Conservation (phyloP, 805 yeast genomes). For the Candida ovalis region DNA sequence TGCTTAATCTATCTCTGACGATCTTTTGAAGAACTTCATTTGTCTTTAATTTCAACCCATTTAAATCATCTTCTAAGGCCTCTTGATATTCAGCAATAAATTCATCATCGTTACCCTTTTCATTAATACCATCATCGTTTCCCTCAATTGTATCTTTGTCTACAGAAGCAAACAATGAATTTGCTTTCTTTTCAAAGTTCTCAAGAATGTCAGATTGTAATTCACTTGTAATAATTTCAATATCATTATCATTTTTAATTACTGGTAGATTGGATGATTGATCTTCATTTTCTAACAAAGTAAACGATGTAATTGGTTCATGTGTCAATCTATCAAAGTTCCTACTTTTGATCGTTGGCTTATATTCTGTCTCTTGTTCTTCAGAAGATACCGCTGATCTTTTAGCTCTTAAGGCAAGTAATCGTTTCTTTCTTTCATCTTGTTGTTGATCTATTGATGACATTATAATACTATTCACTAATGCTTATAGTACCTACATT, state of each 20-base stretch:
- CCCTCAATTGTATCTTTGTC: not conserved
- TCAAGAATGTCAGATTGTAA: constrained; percentile 1
- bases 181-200: constrained; percentile 3
- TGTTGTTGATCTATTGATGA: constrained; percentile 1
- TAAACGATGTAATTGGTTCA: constrained; percentile 13
- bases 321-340: constrained; percentile 8
- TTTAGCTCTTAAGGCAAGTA: constrained; percentile 1
- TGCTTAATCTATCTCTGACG: constrained; percentile 33
- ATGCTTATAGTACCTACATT: too few relatives aligned
- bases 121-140: not conserved
- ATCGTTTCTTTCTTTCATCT: constrained; percentile 4
- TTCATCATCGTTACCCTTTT: constrained; percentile 3
- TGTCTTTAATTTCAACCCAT: constrained; percentile 38
- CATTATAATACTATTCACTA: not conserved
- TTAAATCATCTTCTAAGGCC: constrained; percentile 37
- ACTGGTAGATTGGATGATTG: not conserved
- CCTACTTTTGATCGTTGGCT: not conserved
- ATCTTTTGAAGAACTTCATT: constrained; percentile 36
- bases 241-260: not conserved
- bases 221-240: not conserved
- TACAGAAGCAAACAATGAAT: not conserved
- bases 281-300: not conserved
- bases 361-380: not conserved
- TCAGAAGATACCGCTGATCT: not conserved
- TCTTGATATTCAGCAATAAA: constrained; percentile 27